Base-by-base conservation (phyloP, 495 filamentous ascomycete genomes). In the Lophiotrema nucula region DNA sequence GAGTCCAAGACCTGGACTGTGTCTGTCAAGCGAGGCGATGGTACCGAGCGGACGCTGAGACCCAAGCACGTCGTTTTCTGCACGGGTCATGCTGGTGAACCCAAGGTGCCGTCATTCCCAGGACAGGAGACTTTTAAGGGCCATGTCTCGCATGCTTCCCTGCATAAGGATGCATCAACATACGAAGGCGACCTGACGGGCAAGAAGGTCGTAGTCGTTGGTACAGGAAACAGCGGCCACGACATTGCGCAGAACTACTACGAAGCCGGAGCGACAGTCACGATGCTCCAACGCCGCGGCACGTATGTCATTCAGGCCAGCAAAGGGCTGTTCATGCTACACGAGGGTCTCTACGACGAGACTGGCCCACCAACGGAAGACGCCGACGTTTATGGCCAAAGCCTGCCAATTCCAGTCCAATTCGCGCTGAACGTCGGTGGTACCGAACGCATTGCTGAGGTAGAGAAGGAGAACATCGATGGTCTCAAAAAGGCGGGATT, bases 181-280 rank as follows among this genome's bases (percentile, higher is more conserved):
- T 48, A 53, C 19, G 67, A 75, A 0, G 85, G 84, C 4, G 38
- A 51, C n/a, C 56, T 58, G 1, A 76, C 76, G 21, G 81, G 80
- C 1, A 88, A 84, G 66, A 87, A 84, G 59, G 89, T 82, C 2
- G 72, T 92, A n/a, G 81, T 95, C 0, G 79, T 95, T 6, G 90
- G 89, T 3, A 84, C 84, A 16, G 90, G 89, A 68, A 93, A 92
- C 65, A 89, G 85, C 2, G 82, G 78, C 12, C 84, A 91, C 59
- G 90, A 93, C 66, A 93, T 93, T 54, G 84, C 86, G 28, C 87
- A 92, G 67, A 87, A 92, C 61, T 92, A 79, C 65, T 83, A 83
- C 65, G 88, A 92, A 66, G 83, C 88, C 41, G 90, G 90, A 2
- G 87, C 87, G 57, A n/a, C 31, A 0, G 87, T 91, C 15, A 92